phyloP scores from a whole-genome alignment of 1,284 basidiomycete genomes.

The Ustilago cynodontis region DNA sequence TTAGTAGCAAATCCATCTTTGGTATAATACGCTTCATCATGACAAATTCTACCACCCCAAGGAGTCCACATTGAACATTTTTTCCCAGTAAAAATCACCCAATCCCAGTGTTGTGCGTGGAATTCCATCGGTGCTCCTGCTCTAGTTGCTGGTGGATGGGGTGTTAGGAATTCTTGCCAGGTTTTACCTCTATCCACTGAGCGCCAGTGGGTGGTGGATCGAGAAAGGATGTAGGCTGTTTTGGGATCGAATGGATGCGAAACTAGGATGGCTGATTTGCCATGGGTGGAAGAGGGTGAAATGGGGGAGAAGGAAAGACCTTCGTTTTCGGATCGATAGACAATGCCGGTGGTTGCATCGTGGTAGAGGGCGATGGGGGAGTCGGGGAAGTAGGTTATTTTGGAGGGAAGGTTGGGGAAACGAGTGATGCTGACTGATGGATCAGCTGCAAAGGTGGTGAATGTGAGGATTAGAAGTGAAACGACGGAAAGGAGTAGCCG shows the following conservation, averaged over 20 bases:
- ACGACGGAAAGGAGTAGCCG: too few relatives aligned
- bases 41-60: slow-evolving; percentile 60
- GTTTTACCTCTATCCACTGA: slow-evolving; percentile 62
- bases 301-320: slow-evolving; percentile 83
- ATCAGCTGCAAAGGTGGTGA: slow-evolving; percentile 14
- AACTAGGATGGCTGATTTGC: slow-evolving; percentile 80
- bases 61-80: slow-evolving; percentile 62
- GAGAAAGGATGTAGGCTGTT: slow-evolving; percentile 64
- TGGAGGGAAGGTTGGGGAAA: slow-evolving; percentile 79
- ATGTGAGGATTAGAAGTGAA: neutral
- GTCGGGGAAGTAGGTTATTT: slow-evolving; percentile 92
- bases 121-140: slow-evolving; percentile 63
- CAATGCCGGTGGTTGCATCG: slow-evolving; percentile 78
- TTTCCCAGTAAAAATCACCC: slow-evolving; percentile 65
- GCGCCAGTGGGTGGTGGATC: slow-evolving; percentile 62
- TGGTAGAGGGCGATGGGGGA: slow-evolving; percentile 85
- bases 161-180: slow-evolving; percentile 65
- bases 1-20: slow-evolving; percentile 62
- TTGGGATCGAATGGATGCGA: slow-evolving; percentile 86
- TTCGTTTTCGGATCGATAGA: slow-evolving; percentile 88
- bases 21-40: slow-evolving; percentile 70
- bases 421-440: slow-evolving; percentile 71
- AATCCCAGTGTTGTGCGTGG: slow-evolving; percentile 61
- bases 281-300: slow-evolving; percentile 75
- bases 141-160: slow-evolving; percentile 56